Percentiles rank a stretch among this genome's conserved stretches.
phyloP scores from a whole-genome alignment of 1,139 yeast genomes.

The Hanseniaspora gamundiae region DNA sequence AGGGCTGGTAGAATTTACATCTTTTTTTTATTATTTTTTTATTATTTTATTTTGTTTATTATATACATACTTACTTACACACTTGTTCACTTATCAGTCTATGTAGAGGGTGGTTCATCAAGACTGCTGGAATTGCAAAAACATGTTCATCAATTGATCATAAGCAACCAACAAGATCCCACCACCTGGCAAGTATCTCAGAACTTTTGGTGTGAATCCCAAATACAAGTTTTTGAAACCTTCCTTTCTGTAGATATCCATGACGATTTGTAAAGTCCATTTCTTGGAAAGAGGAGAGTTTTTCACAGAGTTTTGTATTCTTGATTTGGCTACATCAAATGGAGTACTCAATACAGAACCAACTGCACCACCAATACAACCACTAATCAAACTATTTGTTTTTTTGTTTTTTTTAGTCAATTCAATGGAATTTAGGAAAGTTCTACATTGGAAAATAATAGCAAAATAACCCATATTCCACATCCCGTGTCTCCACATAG shows the following conservation, averaged over 20 bases:
- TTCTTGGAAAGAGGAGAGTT: background rate
- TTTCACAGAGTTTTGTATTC: constrained; percentile 57
- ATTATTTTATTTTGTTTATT: no score
- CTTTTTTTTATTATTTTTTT: constrained; percentile 12
- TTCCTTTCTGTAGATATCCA: constrained; percentile 51
- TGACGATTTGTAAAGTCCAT: constrained; percentile 34
- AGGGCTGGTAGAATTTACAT: constrained; percentile 13
- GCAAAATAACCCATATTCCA: constrained; percentile 99
- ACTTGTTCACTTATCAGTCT: background rate
- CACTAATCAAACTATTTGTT: constrained; percentile 35
- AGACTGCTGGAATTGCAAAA: background rate
- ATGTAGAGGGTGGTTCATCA: background rate
- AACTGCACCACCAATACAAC: constrained; percentile 88
- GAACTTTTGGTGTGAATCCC: constrained; percentile 93
- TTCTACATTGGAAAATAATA: constrained; percentile 76
- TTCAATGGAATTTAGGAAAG: constrained; percentile 49
- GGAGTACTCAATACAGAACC: constrained; percentile 94
- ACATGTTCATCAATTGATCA: constrained; percentile 1
- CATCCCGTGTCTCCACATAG: constrained; percentile 89
- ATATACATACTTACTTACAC: background rate
- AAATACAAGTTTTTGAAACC: constrained; percentile 81
- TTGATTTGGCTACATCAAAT: constrained; percentile 92
- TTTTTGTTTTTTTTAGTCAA: constrained; percentile 40
- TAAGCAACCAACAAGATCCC: constrained; percentile 82
- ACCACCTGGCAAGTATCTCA: constrained; percentile 98